Base-by-base conservation (phyloP, 305 asterid genomes). In the Fraxinus dipetala region DNA sequence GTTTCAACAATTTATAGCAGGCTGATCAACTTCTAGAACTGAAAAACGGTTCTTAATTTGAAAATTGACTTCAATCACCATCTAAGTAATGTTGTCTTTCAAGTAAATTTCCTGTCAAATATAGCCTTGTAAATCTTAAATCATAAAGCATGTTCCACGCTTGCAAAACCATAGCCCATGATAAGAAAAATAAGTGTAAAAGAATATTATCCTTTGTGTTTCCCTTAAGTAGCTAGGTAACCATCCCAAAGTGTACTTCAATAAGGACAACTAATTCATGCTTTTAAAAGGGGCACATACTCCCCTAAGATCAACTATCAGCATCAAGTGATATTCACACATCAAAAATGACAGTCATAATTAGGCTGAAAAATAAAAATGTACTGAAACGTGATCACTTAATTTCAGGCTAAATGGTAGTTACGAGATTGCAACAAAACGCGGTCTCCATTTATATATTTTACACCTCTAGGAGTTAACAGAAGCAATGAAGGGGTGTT, bases 1-100 rank as follows among this genome's bases (percentile, higher is more conserved):
- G 54, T 72, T 81, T 81, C 34, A 81, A 45, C 59, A 81, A 74
- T 82, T 61, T 24, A 1, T 56, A 78, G 43, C 24, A 61, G 74
- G 76, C 24, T 51, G 32, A 5, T 56, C 63, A 78, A 43, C 56
- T 78, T 76, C 31, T 73, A 43, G 16, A 24, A 67, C 40, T 34
- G 24, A 72, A 8, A 36, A 81, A 40, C 20, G 20, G 22, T 14
- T 45, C 76, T 76, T 70, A 34, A 77, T 45, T 70, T 69, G 32
- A 38, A 70, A 77, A 70, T 31, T 75, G 77, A 81, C 73, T 26
- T 45, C 70, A 26, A 72, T 75, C 10, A 20, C 69, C 36, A 26
- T 22, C 73, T 56, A 76, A 69, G 8, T 69, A 36, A 51, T 67
- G 83, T 65, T 13, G 72, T 32, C 72, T 51, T 36, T 76, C 32